Evolutionary conservation across 164 flowering plant species (phyloP), one percentile per base, ranked within the genome.

Genomic region (Buxus sempervirens): DNA sequence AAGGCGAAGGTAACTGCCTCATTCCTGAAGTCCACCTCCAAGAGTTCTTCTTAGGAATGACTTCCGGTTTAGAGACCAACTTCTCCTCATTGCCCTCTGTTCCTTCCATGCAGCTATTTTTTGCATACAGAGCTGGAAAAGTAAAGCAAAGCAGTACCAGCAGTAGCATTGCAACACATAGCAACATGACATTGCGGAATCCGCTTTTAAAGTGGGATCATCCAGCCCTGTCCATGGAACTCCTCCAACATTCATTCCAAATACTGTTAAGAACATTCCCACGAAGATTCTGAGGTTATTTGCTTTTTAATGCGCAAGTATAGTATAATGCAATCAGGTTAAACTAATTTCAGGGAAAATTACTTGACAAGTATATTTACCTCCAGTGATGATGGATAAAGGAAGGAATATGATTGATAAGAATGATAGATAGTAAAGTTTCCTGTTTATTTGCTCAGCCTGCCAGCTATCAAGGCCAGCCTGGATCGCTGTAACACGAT

Each of bases 221-320:
- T 53, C 71, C 69, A 89, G 97, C 21, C 42, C 82, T 7, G 99
- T 93, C 98, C 99, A 96, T 68, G 99, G 99, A 64, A 96, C 93
- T 51, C 99, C 99, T 21, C 99, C 99, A 24, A 93, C 99, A 68
- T 96, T 96, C 99, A 96, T 96, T 55, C 99, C 99, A 79, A 96
- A 96, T 53, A 90, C 98, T 96, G 84, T 38, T 14, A 60, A 25
- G 22, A 15, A 24, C 54, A 61, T 24, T 19, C 62, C 28, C 24
- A 60, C 22, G 26, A 51, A 27, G 20, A 1, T 6, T 28, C 48
- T 15, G 10, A 20, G 13, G 9, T 27, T 51, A 23, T 0, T 25
- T 60, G 26, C 20, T 27, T 45, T 8, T 24, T 10, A 15, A 10
- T 45, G 16, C 13, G 51, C 5, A 6, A 45, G 14, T 15, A 45